Base-by-base conservation (phyloP, 768 basidiomycete species). In the Russula emetica region DNA sequence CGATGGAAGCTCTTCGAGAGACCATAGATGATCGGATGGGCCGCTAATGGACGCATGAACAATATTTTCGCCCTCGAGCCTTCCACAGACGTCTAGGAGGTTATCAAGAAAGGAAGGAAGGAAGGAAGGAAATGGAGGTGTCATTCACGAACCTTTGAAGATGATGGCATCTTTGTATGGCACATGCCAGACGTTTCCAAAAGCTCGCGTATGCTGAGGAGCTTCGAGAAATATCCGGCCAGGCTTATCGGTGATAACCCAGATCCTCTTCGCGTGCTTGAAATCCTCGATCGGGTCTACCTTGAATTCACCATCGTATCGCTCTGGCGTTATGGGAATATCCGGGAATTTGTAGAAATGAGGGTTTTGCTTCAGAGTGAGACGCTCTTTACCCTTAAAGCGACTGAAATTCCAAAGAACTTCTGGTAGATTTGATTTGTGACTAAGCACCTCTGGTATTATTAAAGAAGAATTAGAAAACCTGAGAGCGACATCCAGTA, bases 351-450 rank as follows among this genome's bases (percentile, higher is more conserved):
- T 50, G 13, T 64, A 64, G 38, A 64, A 64, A 26, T 59, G 63
- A 30, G 63, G 57, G 11, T 64, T 64, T 20, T 64, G 44, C 45
- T 54, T 28, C 10, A 64, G 58, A 5, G 58, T 64, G 10, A 64
- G 26, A 2, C 58, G 63, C 30, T 8, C 22, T 13, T 18, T 14
- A 28, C 34, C 63, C n/a, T 20, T 34, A n/a, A 22, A 55, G 11
- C 58, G 58, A 20, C 10, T n/a, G 24, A 61, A 61, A 22, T 61
- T 61, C 61, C 61, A 61, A 14, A 61, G 45, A 40, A 61, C 10
- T 30, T 55, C 61, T 26, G 6, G 0, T 11, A 55, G 14, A 13
- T 0, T 61, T 8, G 61, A 38, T 13, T 3, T 14, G 6, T 8
- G n/a, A 28, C 13, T 2, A 16, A 61, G 61, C 13, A 14, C 24